A percentile compares a stretch with the other conserved stretches of the same genome.
Conservation (phyloP, 164 flowering plant species). For the Echeveria elegans region DNA sequence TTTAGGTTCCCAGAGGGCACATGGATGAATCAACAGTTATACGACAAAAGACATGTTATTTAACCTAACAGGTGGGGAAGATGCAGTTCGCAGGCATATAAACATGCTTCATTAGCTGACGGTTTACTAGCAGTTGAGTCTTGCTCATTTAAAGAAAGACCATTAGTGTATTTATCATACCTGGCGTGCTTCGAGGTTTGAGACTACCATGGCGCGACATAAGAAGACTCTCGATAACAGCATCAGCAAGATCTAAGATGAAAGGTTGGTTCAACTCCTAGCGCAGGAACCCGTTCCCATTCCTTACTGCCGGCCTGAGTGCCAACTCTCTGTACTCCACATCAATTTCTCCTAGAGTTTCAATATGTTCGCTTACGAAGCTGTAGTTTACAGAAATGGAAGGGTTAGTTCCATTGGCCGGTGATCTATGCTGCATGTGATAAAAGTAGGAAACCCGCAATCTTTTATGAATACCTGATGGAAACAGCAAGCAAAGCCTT, state of each 20-base stretch:
- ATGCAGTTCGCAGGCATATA: too few relatives aligned
- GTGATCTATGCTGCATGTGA: too few relatives aligned
- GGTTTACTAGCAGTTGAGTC: too few relatives aligned
- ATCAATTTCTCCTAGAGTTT: slow-evolving; percentile 98
- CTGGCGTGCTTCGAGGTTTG: too few relatives aligned
- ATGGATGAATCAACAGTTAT: too few relatives aligned
- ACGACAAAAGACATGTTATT: too few relatives aligned
- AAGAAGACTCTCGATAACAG: slow-evolving; percentile 94
- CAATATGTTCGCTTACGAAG: slow-evolving; percentile 97
- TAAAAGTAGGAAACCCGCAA: neutral
- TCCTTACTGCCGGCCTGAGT: slow-evolving; percentile 78
- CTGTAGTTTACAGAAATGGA: slow-evolving; percentile 27
- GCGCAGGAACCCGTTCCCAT: slow-evolving; percentile 97
- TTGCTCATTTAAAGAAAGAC: slow-evolving; percentile 95
- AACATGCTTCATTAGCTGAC: too few relatives aligned
- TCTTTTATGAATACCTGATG: slow-evolving; percentile 44
- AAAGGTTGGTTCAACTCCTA: slow-evolving; percentile 88
- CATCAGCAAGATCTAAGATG: slow-evolving; percentile 94
- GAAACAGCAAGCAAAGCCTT: slow-evolving; percentile 91
- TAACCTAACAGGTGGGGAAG: too few relatives aligned
- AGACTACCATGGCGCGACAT: too few relatives aligned
- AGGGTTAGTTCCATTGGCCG: too few relatives aligned
- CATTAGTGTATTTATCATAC: too few relatives aligned
- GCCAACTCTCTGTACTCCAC: slow-evolving; percentile 97
- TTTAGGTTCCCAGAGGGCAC: slow-evolving; percentile 92